Percentiles rank a stretch among this genome's conserved stretches.
These are phyloP conservation scores for Xylaria cubensis DNA, from an alignment of 495 filamentous ascomycete genomes.

Conservation along the genomic window DNA sequence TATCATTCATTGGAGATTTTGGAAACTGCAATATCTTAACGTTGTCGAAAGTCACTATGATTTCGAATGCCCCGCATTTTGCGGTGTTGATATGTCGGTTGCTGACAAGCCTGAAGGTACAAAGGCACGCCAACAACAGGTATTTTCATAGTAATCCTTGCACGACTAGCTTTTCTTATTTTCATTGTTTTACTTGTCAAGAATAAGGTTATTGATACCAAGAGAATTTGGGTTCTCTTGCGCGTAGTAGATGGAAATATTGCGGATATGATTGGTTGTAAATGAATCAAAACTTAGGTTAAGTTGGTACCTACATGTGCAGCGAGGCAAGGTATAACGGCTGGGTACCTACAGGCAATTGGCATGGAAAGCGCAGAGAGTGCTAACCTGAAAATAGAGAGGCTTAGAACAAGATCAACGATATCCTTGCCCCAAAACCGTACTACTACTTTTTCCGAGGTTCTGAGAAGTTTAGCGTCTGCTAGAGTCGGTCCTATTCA, in stretches of 20 bases:
- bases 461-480: neutral
- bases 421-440: neutral
- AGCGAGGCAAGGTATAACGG: neutral
- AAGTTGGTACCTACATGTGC: neutral
- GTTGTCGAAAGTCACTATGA: neutral
- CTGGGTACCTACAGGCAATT: neutral
- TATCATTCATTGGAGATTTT: neutral
- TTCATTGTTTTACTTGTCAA: neutral
- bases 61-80: constrained; percentile 15
- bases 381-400: neutral
- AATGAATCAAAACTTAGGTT: neutral
- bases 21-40: neutral
- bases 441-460: neutral
- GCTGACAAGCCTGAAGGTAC: neutral
- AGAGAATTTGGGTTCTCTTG: neutral
- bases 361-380: neutral
- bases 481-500: constrained; percentile 20
- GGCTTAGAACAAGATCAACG: neutral
- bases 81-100: constrained; percentile 2
- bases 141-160: neutral
- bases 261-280: neutral
- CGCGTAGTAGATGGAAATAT: neutral
- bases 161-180: neutral
- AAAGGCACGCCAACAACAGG: neutral
- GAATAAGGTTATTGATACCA: neutral